Conservation (phyloP, 768 basidiomycete species). For the Lactifluus volemus region DNA sequence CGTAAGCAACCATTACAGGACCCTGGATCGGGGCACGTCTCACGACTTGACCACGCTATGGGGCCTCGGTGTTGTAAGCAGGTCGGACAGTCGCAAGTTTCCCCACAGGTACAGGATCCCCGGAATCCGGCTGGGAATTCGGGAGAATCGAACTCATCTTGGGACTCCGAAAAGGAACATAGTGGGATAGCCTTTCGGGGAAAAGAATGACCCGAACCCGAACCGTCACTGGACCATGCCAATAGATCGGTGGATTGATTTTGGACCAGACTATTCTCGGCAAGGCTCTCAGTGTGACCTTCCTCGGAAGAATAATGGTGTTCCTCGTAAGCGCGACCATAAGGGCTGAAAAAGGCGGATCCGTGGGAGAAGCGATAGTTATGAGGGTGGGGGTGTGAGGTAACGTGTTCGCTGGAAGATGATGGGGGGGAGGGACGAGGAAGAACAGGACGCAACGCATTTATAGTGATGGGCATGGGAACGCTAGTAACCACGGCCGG, state of each 20-base stretch:
- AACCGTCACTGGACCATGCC: slow-evolving; percentile 16
- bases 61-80: slow-evolving; percentile 19
- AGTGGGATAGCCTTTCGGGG: neutral
- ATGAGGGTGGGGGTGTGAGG: slow-evolving; percentile 37
- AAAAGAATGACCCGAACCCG: slow-evolving; percentile 7
- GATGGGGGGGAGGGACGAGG: slow-evolving; percentile 39
- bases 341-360: slow-evolving; percentile 51
- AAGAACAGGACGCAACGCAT: slow-evolving; percentile 52
- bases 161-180: slow-evolving; percentile 2
- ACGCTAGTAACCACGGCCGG: slow-evolving; percentile 17
- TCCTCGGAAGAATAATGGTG: slow-evolving; percentile 32
- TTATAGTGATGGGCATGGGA: slow-evolving; percentile 13
- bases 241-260: slow-evolving; percentile 6
- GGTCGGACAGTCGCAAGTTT: slow-evolving; percentile 14
- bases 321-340: slow-evolving; percentile 54
- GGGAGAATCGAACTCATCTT: slow-evolving; percentile 10
- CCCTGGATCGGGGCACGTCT: slow-evolving; percentile 10
- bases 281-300: neutral
- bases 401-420: slow-evolving; percentile 35
- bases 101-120: slow-evolving; percentile 17
- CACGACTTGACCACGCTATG: slow-evolving; percentile 14
- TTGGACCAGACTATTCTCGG: slow-evolving; percentile 3
- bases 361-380: slow-evolving; percentile 31
- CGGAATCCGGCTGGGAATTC: slow-evolving; percentile 11
- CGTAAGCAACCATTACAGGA: slow-evolving; percentile 15